Base-by-base conservation (phyloP, 2,329 filamentous ascomycete genomes). In the Xylariales sp. region DNA sequence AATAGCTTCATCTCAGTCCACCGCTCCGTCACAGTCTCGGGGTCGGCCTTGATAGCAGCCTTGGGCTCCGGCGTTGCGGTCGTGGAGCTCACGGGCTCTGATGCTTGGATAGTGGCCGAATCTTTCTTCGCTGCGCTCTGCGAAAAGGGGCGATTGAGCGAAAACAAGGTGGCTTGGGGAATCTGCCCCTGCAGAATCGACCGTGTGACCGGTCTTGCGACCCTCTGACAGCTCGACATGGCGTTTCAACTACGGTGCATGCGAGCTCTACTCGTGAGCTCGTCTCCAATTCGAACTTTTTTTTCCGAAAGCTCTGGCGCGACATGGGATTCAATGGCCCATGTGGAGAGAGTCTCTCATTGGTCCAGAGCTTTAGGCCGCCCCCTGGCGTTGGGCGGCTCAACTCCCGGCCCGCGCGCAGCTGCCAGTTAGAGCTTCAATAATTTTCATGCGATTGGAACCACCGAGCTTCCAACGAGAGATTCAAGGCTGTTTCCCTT, bases 1-100 rank as follows among this genome's bases (percentile, higher is more conserved):
- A 89, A 68, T 38, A 95, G 70, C 44, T 73, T 74, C 46, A 76
- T 73, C 63, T 93, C 85, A 41, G 81, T 72, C 57, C 71, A 72
- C 32, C 67, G 70, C 33, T 72, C 78, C 29, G 78, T 72, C 18
- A 86, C 84, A n/a, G 78, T 80, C 45, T 76, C 69, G n/a, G 83
- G 85, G 57, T 88, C 78, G 49, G 79, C 63, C 49, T 72, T 65
- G 46, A 64, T 53, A 39, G 57, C 52, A 33, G 56, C 50, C 37
- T 53, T 53, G 33, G 51, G 37, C 30, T 30, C 38, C 19, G 43
- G 33, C 10, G 41, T 33, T 5, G 40, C 7, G 21, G 40, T 40
- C 30, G 29, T 40, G 5, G 43, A 33, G 23, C 46, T 46, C 17
- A 49, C 45, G 17, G 40, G 43, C 28, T 33, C 49, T 42, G 45